Evolutionary conservation across 108 stramenopile genomes (phyloP).

Genomic region (Asterionellopsis glacialis): DNA sequence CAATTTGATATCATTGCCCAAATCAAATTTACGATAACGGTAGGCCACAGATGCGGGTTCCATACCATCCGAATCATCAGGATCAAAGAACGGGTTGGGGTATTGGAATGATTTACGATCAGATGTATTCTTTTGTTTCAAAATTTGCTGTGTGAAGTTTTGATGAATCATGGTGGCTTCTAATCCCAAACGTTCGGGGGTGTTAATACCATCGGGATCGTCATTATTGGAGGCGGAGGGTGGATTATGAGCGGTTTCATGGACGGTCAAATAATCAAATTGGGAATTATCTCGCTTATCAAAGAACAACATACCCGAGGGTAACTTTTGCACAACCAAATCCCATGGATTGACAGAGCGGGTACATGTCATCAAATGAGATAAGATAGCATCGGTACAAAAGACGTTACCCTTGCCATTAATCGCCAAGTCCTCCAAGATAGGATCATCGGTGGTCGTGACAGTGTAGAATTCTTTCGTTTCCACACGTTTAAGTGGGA

Average conservation of each 20-base stretch:
- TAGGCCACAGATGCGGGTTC: conserved; percentile 95
- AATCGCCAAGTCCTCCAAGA: conserved; percentile 90
- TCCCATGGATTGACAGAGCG: conserved; percentile 98
- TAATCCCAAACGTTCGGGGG: conserved; percentile 84
- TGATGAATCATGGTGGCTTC: conserved; percentile 98
- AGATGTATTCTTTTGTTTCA: conserved; percentile 46
- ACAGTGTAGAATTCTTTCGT: conserved; percentile 94
- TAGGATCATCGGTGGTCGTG: conserved; percentile 97
- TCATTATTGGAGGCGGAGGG: conserved; percentile 44
- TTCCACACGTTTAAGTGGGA: conserved; percentile 68
- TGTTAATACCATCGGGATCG: conserved; percentile 82
- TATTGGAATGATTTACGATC: conserved; percentile 69
- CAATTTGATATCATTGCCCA: conserved; percentile 67
- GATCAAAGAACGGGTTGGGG: conserved; percentile 97
- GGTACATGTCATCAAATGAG: conserved; percentile 95
- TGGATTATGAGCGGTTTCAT: conserved; percentile 83
- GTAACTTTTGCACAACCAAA: conserved; percentile 90
- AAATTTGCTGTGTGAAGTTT: conserved; percentile 96
- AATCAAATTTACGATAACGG: conserved; percentile 92
- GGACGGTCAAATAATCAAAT: conserved; percentile 93
- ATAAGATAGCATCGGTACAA: conserved; percentile 93
- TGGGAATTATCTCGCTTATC: conserved; percentile 94
- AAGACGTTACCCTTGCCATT: conserved; percentile 92
- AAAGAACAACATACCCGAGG: conserved; percentile 89
- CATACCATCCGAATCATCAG: conserved; percentile 91